phyloP scores from a whole-genome alignment of 192 early-diverging fungal genomes.

The Chytriomyces sp. region DNA sequence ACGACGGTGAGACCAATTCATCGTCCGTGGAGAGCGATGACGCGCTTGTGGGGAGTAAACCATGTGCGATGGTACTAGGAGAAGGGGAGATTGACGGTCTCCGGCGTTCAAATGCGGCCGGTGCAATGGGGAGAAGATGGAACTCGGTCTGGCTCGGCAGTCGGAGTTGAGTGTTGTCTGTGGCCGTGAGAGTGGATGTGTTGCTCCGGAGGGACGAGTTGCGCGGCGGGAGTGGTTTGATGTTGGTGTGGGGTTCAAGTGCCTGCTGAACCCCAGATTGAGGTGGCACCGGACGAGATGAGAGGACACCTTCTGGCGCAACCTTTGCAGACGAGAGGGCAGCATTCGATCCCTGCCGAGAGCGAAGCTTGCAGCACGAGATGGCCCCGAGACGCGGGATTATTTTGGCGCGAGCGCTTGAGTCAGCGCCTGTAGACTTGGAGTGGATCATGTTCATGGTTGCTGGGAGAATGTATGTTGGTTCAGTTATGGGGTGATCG shows the following conservation, averaged over 20 bases:
- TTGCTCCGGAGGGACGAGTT: background rate
- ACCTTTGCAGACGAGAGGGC: no score
- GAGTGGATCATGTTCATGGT: background rate
- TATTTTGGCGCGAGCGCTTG: no score
- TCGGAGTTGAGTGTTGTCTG: background rate
- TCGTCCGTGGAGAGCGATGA: background rate
- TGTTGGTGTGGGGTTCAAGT: background rate
- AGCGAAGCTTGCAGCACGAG: no score
- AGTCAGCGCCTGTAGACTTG: background rate
- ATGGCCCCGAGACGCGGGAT: no score
- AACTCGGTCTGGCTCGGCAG: conserved; percentile 6
- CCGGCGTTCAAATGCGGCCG: conserved; percentile 16
- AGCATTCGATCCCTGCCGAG: no score
- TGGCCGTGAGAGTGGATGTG: background rate
- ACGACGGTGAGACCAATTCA: background rate
- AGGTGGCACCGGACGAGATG: no score
- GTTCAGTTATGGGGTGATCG: no score
- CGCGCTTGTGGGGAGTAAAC: conserved; percentile 1
- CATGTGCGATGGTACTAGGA: no score
- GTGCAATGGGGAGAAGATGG: conserved; percentile 19
- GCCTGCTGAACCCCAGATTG: no score
- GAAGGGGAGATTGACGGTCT: background rate
- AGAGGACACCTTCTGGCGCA: no score
- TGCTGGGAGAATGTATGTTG: background rate
- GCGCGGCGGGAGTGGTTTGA: background rate